Conservation (phyloP, 2,329 filamentous ascomycete species). For the Pseudopithomyces chartarum region DNA sequence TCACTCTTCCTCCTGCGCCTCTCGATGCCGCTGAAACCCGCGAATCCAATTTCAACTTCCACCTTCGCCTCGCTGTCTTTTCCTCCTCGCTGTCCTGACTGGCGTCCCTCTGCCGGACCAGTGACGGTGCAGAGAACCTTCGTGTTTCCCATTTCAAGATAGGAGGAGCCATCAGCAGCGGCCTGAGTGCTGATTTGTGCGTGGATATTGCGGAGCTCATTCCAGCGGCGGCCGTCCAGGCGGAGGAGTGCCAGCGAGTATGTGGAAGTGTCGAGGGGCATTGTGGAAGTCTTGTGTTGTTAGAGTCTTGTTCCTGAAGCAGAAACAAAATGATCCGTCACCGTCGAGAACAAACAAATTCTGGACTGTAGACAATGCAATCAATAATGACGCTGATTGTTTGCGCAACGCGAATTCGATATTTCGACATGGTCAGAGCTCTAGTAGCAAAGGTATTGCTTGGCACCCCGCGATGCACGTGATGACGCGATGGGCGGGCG, state of each 20-base stretch:
- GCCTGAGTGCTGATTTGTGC: slow-evolving; percentile 92
- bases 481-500: slow-evolving; percentile 34
- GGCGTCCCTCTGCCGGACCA: slow-evolving; percentile 76
- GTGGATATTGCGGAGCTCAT: slow-evolving; percentile 87
- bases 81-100: slow-evolving; percentile 53
- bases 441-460: slow-evolving; percentile 13
- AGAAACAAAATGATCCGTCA: neutral
- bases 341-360: no score
- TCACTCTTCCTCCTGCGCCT: slow-evolving; percentile 78
- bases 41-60: slow-evolving; percentile 80
- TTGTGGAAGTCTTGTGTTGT: slow-evolving; percentile 44
- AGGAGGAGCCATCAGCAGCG: slow-evolving; percentile 88
- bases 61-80: slow-evolving; percentile 66
- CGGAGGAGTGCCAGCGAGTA: slow-evolving; percentile 80
- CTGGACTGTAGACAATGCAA: neutral
- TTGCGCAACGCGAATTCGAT: slow-evolving; percentile 1
- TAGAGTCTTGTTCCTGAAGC: neutral
- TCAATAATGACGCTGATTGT: neutral
- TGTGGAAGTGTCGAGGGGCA: slow-evolving; percentile 94
- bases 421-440: slow-evolving; percentile 19
- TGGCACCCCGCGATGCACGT: slow-evolving; percentile 32
- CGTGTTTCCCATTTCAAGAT: slow-evolving; percentile 96
- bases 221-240: slow-evolving; percentile 84
- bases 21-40: slow-evolving; percentile 87
- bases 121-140: slow-evolving; percentile 93